These are phyloP conservation scores for Aspergillus saccharolyticus DNA, from an alignment of 495 filamentous ascomycete genomes.

Conservation along the genomic window DNA sequence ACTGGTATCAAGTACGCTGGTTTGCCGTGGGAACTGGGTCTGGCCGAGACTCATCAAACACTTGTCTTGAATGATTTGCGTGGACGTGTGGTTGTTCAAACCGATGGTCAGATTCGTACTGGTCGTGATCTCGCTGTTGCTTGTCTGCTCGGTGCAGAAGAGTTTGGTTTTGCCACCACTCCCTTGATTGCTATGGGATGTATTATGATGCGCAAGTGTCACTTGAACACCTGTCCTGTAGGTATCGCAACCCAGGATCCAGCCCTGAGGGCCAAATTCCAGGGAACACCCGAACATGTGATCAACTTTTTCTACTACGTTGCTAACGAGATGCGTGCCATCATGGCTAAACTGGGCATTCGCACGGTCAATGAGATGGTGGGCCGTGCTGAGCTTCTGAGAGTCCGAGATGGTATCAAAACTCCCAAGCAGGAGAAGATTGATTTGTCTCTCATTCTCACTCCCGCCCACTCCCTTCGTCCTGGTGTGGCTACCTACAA, in stretches of 20 bases:
- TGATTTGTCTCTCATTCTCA: conserved; percentile 92
- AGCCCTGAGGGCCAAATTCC: conserved; percentile 91
- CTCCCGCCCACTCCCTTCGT: conserved; percentile 90
- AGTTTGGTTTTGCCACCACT: conserved; percentile 97
- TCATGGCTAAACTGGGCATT: conserved; percentile 96
- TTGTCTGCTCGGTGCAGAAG: conserved; percentile 92
- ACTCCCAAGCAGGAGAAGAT: conserved; percentile 89
- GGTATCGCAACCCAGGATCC: conserved; percentile 97
- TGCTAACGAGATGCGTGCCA: conserved; percentile 93
- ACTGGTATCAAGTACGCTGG: conserved; percentile 99
- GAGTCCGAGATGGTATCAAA: conserved; percentile 82
- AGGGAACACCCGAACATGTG: conserved; percentile 90
- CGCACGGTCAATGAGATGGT: conserved; percentile 98
- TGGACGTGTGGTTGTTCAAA: conserved; percentile 95
- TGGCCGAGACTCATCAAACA: conserved; percentile 98
- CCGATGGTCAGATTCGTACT: conserved; percentile 92
- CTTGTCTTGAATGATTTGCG: conserved; percentile 97
- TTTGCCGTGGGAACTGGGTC: conserved; percentile 95
- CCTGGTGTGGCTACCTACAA: conserved; percentile 98
- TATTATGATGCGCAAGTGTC: conserved; percentile 84
- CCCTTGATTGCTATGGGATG: conserved; percentile 97
- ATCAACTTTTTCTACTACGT: conserved; percentile 99
- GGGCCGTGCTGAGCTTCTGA: conserved; percentile 82
- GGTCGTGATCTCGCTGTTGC: conserved; percentile 95
- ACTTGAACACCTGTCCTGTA: conserved; percentile 86